Percentiles rank a stretch among this genome's conserved stretches.
These are phyloP conservation scores for Cyclocybe cylindracea DNA, from an alignment of 768 basidiomycete species.

Conservation along the genomic window DNA sequence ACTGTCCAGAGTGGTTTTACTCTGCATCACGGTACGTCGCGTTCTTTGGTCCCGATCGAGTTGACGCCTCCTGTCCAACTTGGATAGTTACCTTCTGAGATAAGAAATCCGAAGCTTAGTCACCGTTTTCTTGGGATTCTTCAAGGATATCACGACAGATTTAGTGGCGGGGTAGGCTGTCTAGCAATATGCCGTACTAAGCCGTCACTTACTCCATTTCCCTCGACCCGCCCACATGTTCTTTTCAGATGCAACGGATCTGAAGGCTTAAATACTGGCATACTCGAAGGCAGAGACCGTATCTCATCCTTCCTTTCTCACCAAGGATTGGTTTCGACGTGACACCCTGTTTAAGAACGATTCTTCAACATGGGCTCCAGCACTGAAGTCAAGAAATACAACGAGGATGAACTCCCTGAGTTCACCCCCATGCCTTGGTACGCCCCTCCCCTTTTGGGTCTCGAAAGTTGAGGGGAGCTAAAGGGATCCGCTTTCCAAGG, in stretches of 20 bases:
- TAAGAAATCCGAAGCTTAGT: neutral
- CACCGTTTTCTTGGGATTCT: neutral
- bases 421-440: slow-evolving; percentile 52
- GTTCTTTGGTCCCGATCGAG: neutral
- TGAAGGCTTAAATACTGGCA: slow-evolving; percentile 15
- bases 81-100: neutral
- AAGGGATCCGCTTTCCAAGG: slow-evolving; percentile 25
- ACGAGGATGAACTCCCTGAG: slow-evolving; percentile 40
- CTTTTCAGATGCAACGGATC: neutral
- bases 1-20: slow-evolving; percentile 14
- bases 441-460: slow-evolving; percentile 4
- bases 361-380: slow-evolving; percentile 21
- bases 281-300: neutral
- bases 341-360: slow-evolving; percentile 10
- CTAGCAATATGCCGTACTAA: neutral
- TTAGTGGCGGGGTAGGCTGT: neutral
- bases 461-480: neutral
- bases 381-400: slow-evolving; percentile 25
- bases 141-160: neutral
- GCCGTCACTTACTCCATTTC: slow-evolving; percentile 1
- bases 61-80: slow-evolving; percentile 4
- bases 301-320: slow-evolving; percentile 5
- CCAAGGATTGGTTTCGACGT: neutral
- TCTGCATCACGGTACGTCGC: slow-evolving; percentile 2
- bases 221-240: neutral